These are phyloP conservation scores for Alternaria triticina DNA, from an alignment of 2,329 filamentous ascomycete species.

Conservation along the genomic window DNA sequence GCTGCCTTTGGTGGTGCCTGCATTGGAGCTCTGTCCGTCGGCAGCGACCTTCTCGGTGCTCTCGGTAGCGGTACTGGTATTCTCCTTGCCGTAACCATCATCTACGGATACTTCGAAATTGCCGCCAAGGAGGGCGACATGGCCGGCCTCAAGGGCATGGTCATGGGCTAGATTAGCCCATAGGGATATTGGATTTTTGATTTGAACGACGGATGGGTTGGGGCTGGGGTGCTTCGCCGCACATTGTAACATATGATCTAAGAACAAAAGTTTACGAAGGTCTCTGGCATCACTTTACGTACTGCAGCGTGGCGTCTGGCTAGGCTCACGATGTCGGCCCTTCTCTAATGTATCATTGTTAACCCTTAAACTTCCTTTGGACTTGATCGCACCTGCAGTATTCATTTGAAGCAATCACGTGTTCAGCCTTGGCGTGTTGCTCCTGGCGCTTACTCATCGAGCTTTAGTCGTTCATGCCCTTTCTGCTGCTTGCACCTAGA, in stretches of 20 bases:
- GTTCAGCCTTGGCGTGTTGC: neutral
- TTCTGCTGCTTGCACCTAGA: neutral
- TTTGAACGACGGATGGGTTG: slow-evolving; percentile 5
- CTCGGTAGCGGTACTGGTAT: slow-evolving; percentile 98
- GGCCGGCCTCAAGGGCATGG: slow-evolving; percentile 73
- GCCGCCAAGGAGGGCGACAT: slow-evolving; percentile 98
- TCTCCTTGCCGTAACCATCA: slow-evolving; percentile 98
- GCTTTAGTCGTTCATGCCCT: neutral
- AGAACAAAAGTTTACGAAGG: slow-evolving; percentile 16
- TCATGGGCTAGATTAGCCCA: slow-evolving; percentile 55
- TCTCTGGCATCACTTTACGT: slow-evolving; percentile 8
- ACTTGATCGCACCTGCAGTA: neutral
- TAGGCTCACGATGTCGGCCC: slow-evolving; percentile 1
- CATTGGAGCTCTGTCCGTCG: slow-evolving; percentile 96
- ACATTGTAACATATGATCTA: slow-evolving; percentile 19
- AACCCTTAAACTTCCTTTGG: neutral
- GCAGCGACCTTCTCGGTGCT: slow-evolving; percentile 93
- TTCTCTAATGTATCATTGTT: slow-evolving; percentile 17
- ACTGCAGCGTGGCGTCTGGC: slow-evolving; percentile 5
- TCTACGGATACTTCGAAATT: slow-evolving; percentile 99
- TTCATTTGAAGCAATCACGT: neutral
- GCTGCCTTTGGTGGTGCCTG: slow-evolving; percentile 98
- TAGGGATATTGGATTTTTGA: slow-evolving; percentile 1
- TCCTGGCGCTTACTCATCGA: neutral
- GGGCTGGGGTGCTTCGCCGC: slow-evolving; percentile 9